phyloP scores from a whole-genome alignment of 2,329 filamentous ascomycete genomes.

The Exophiala alcalophila region DNA sequence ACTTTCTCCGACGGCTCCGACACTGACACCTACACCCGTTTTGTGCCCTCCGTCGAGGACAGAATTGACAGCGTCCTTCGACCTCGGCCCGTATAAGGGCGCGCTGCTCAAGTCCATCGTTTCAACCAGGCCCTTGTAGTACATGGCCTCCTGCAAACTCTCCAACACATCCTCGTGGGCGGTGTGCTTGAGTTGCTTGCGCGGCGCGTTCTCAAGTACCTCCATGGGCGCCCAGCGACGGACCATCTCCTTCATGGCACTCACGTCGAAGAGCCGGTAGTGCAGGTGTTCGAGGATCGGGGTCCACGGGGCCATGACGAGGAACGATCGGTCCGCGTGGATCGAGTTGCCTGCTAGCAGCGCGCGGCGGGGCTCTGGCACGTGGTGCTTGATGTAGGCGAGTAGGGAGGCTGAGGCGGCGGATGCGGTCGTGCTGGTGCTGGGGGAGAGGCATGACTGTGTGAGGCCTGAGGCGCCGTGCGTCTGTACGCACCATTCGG shows the following conservation, averaged over 20 bases:
- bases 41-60: background rate
- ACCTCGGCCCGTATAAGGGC: no score
- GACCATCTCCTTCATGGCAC: conserved; percentile 84
- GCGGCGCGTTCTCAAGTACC: conserved; percentile 61
- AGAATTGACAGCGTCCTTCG: background rate
- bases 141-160: conserved; percentile 87
- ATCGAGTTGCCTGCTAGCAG: conserved; percentile 90
- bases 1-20: no score
- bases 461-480: conserved; percentile 82
- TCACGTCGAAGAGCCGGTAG: conserved; percentile 90
- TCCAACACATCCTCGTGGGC: conserved; percentile 88
- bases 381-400: conserved; percentile 69
- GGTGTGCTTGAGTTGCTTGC: conserved; percentile 74
- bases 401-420: conserved; percentile 71
- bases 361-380: conserved; percentile 64
- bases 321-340: conserved; percentile 81
- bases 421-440: conserved; percentile 64
- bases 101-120: background rate
- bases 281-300: conserved; percentile 73
- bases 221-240: conserved; percentile 71
- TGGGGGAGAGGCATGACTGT: conserved; percentile 68
- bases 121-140: conserved; percentile 64
- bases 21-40: no score
- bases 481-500: conserved; percentile 80
- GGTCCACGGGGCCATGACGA: conserved; percentile 70